Conservation (phyloP, 2,329 filamentous ascomycete species). For the Curvularia lunata region DNA sequence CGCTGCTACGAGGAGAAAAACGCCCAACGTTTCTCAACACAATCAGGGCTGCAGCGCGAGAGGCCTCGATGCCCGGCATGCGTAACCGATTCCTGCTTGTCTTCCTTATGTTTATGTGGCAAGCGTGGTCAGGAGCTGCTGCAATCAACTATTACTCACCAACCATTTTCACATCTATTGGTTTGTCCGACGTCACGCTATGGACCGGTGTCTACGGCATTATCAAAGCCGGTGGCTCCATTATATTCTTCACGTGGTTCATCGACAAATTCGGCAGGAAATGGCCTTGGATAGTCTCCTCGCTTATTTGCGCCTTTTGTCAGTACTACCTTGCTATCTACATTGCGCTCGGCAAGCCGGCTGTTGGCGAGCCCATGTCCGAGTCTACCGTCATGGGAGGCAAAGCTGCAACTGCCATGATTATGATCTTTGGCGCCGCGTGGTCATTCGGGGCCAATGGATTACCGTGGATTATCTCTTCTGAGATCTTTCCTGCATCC, state of each 20-base stretch:
- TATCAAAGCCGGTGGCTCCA: constrained; percentile 46
- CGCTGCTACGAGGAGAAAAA: constrained; percentile 33
- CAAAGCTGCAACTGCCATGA: constrained; percentile 49
- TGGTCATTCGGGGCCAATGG: constrained; percentile 53
- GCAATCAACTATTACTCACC: constrained; percentile 50
- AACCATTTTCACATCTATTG: constrained; percentile 47
- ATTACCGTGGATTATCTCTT: constrained; percentile 53
- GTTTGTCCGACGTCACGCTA: constrained; percentile 43
- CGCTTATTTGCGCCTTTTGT: constrained; percentile 44
- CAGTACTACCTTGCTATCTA: constrained; percentile 50
- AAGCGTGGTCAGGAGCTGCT: constrained; percentile 42
- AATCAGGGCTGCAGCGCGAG: constrained; percentile 41
- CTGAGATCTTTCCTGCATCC: constrained; percentile 52
- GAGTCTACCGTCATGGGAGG: constrained; percentile 46
- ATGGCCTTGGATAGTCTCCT: constrained; percentile 49
- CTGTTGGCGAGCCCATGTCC: constrained; percentile 35
- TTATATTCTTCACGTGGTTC: constrained; percentile 49
- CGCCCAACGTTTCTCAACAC: constrained; percentile 37
- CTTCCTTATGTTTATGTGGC: constrained; percentile 52
- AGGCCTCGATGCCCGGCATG: constrained; percentile 46
- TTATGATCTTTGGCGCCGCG: constrained; percentile 50
- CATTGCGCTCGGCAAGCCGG: constrained; percentile 45
- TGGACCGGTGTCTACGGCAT: constrained; percentile 50
- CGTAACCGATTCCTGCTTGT: constrained; percentile 51
- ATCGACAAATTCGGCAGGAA: constrained; percentile 48